Conservation (phyloP, 2,329 filamentous ascomycete genomes). For the Ophiostoma novo-ulmi region DNA sequence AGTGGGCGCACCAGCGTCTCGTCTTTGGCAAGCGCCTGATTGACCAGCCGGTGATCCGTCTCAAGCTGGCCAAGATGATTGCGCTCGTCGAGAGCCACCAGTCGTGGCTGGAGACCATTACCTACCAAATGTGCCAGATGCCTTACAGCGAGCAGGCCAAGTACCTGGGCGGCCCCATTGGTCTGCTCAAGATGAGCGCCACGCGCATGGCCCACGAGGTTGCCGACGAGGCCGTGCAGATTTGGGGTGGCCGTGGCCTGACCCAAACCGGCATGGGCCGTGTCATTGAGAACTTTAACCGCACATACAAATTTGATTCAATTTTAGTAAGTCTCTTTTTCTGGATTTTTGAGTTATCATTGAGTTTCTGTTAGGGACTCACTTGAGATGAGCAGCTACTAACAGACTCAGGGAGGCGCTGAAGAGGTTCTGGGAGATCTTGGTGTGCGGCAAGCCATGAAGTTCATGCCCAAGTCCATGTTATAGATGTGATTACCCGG, state of each 20-base stretch:
- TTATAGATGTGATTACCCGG: conserved; percentile 44
- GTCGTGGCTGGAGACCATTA: conserved; percentile 77
- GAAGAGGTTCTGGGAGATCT: conserved; percentile 79
- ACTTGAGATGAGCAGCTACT: background rate
- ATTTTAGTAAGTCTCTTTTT: conserved; percentile 44
- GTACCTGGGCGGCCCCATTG: conserved; percentile 74
- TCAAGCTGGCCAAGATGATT: conserved; percentile 88
- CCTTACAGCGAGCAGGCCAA: conserved; percentile 69
- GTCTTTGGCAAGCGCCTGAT: conserved; percentile 80
- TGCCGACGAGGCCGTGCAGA: conserved; percentile 77
- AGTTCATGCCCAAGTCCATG: conserved; percentile 78
- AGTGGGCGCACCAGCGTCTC: conserved; percentile 82
- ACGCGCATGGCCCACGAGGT: conserved; percentile 77
- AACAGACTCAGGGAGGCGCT: conserved; percentile 54
- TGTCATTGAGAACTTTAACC: conserved; percentile 77
- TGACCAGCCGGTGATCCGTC: conserved; percentile 74
- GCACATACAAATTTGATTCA: conserved; percentile 76
- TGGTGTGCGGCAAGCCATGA: conserved; percentile 78
- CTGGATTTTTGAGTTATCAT: too few species aligned
- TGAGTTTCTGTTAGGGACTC: too few species aligned
- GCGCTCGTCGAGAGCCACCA: conserved; percentile 75
- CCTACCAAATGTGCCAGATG: conserved; percentile 86
- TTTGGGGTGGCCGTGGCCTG: conserved; percentile 76
- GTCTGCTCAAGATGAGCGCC: conserved; percentile 70
- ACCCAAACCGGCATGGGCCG: conserved; percentile 80